phyloP scores from a whole-genome alignment of 805 yeast genomes.

The Kuraishia molischiana region DNA sequence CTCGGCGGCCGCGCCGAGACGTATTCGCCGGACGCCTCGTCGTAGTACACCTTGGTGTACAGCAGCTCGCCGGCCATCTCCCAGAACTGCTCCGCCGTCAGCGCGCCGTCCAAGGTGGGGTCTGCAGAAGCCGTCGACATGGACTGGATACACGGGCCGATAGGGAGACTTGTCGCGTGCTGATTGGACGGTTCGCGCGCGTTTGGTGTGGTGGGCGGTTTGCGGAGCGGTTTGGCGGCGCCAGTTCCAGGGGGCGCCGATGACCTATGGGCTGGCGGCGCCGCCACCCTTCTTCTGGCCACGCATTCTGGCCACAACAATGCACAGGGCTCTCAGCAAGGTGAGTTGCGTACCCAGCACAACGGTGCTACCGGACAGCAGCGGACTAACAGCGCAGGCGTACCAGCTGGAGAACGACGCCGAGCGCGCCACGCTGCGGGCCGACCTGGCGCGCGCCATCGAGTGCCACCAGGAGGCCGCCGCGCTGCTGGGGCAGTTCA shows the following conservation, averaged over 20 bases:
- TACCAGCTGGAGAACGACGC: slow-evolving; percentile 44
- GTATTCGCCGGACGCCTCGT: slow-evolving; percentile 10
- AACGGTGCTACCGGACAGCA: no score
- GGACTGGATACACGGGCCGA: background rate
- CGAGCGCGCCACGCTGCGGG: slow-evolving; percentile 33
- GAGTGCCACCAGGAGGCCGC: slow-evolving; percentile 27
- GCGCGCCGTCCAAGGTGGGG: background rate
- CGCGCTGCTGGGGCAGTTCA: slow-evolving; percentile 15
- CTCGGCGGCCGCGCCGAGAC: slow-evolving; percentile 1
- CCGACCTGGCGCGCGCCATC: slow-evolving; percentile 32
- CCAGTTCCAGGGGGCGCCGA: no score
- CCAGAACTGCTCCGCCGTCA: slow-evolving; percentile 19
- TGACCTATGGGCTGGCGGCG: no score
- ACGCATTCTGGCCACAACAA: no score
- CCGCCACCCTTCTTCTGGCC: no score
- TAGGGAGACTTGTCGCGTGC: background rate
- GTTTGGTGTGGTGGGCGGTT: no score
- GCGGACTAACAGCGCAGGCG: no score
- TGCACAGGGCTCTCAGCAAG: no score
- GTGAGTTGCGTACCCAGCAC: no score
- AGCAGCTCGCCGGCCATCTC: slow-evolving; percentile 18
- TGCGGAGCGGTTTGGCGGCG: no score
- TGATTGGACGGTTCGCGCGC: no score
- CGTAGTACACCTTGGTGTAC: slow-evolving; percentile 14
- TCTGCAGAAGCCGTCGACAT: background rate